Percentiles rank a stretch among this genome's conserved stretches.
phyloP scores from a whole-genome alignment of 495 filamentous ascomycete genomes.

The Immersiella caudata region DNA sequence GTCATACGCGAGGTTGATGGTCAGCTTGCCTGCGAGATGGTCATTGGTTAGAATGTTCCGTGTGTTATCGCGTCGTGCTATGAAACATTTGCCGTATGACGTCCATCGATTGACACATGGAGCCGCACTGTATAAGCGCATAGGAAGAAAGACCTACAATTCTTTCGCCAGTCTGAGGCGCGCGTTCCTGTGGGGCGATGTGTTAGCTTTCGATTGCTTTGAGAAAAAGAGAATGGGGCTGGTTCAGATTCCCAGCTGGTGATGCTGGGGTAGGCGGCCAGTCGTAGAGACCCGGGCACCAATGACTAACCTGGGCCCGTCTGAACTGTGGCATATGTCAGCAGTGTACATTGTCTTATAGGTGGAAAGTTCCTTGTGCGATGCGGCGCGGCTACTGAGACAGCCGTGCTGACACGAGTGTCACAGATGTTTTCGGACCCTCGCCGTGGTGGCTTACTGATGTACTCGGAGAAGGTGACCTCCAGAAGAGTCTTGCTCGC shows the following conservation, averaged over 20 bases:
- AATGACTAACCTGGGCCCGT: neutral
- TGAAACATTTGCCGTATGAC: neutral
- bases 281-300: neutral
- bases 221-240: neutral
- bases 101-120: neutral
- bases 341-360: neutral
- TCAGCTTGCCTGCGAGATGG: conserved; percentile 5
- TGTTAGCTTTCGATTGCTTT: neutral
- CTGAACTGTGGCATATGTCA: neutral
- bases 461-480: conserved; percentile 17
- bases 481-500: conserved; percentile 12
- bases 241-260: too few relatives aligned
- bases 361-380: too few relatives aligned
- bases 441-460: neutral
- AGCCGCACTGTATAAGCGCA: too few relatives aligned
- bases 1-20: conserved; percentile 11
- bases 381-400: neutral
- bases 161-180: conserved; percentile 15
- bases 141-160: neutral
- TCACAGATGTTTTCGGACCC: neutral
- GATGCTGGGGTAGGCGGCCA: too few relatives aligned
- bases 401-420: neutral
- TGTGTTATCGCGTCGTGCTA: neutral
- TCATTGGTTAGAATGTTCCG: neutral
- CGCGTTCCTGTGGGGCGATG: neutral